Percentiles rank a stretch among this genome's conserved stretches.
These are phyloP conservation scores for Myxozyma neotropica DNA, from an alignment of 805 yeast genomes.

Conservation along the genomic window DNA sequence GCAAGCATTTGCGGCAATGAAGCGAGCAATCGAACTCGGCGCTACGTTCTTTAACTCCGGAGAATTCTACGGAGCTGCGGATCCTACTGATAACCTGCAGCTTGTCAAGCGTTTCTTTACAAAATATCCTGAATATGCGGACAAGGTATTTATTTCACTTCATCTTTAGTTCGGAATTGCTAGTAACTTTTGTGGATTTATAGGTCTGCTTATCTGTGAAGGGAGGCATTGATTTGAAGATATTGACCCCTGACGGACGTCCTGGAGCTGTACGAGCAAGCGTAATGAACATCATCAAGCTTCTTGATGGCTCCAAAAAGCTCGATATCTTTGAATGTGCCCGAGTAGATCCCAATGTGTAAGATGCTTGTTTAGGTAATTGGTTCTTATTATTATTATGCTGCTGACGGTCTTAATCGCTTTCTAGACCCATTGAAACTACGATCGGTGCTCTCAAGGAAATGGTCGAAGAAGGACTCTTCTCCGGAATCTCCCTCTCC, in stretches of 20 bases:
- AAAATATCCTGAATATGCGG: slow-evolving; percentile 49
- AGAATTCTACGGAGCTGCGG: slow-evolving; percentile 55
- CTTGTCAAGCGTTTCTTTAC: slow-evolving; percentile 56
- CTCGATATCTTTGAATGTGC: slow-evolving; percentile 71
- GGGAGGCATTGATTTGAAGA: slow-evolving; percentile 52
- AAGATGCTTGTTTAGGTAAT: not conserved
- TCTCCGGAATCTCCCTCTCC: slow-evolving; percentile 72
- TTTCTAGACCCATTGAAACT: slow-evolving; percentile 58
- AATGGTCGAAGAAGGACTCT: slow-evolving; percentile 60
- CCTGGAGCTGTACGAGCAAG: slow-evolving; percentile 26
- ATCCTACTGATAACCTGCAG: slow-evolving; percentile 54
- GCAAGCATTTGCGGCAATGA: slow-evolving; percentile 55
- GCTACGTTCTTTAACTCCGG: slow-evolving; percentile 63
- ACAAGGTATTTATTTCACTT: slow-evolving; percentile 50
- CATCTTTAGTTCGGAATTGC: not conserved
- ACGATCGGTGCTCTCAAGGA: slow-evolving; percentile 59
- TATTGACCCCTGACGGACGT: slow-evolving; percentile 46
- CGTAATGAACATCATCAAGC: slow-evolving; percentile 34
- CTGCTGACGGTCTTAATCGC: not conserved
- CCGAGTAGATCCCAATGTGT: slow-evolving; percentile 57
- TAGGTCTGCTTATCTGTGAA: slow-evolving; percentile 52
- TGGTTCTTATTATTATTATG: no score
- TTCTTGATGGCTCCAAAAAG: slow-evolving; percentile 47
- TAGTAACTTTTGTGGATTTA: not conserved
- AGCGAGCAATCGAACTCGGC: slow-evolving; percentile 53